A percentile compares a stretch with the other conserved stretches of the same genome.
Evolutionary conservation across 2,329 filamentous ascomycete species (phyloP).

Genomic region (Juglanconis sp.): DNA sequence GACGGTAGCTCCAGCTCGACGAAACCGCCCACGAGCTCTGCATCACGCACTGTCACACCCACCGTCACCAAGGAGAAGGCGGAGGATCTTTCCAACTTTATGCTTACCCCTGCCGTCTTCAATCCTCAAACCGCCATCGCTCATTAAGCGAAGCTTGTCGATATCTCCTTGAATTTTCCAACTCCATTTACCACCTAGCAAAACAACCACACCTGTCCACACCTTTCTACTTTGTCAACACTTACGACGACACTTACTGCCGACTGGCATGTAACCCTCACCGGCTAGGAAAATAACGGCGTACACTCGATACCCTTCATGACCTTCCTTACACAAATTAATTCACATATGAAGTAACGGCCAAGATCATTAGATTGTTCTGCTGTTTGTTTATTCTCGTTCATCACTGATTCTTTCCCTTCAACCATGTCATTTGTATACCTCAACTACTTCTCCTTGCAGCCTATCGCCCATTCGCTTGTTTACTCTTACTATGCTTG

Average conservation of each 20-base stretch:
- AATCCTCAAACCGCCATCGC: constrained; percentile 29
- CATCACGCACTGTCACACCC: constrained; percentile 18
- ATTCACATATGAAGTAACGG: constrained; percentile 6
- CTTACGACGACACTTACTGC: constrained; percentile 14
- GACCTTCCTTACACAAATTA: constrained; percentile 19
- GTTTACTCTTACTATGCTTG: too few species aligned
- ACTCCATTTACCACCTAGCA: background rate
- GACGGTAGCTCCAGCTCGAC: constrained; percentile 3
- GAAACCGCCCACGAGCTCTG: constrained; percentile 9
- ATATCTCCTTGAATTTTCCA: background rate
- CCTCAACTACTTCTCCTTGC: background rate
- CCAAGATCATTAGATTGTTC: background rate
- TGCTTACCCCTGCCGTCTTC: constrained; percentile 51
- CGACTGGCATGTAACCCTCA: constrained; percentile 20
- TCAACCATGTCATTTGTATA: background rate
- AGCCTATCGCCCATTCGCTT: too few species aligned
- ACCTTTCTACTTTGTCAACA: constrained; percentile 4
- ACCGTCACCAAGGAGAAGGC: constrained; percentile 27
- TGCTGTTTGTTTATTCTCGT: background rate
- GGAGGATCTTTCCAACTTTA: constrained; percentile 31
- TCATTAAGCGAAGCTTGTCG: background rate
- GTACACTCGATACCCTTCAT: constrained; percentile 23
- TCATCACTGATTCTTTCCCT: background rate
- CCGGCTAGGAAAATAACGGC: background rate
- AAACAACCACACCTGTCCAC: constrained; percentile 1